Base-by-base conservation (phyloP, 176 grass and related monocot genomes). In the Oryza glaberrima region DNA sequence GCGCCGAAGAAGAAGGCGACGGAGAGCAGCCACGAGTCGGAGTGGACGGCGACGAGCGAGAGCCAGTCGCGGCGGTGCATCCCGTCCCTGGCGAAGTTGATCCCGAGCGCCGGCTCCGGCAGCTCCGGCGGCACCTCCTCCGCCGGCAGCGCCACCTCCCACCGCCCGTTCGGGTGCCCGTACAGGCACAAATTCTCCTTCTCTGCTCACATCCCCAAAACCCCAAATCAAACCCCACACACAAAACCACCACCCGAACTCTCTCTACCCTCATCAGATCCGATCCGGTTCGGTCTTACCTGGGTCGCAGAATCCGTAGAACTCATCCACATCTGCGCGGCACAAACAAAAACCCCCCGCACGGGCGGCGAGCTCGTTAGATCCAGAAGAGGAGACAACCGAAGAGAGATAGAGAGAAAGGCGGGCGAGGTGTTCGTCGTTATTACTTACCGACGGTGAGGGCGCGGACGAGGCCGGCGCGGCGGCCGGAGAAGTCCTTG, bases 111-210 rank as follows among this genome's bases (percentile, higher is more conserved):
- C 56, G 90, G 90, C 60, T 92, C 90, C 23, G 86, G 86, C 56
- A 92, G 69, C 78, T 92, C 86, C 73, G 86, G 90, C 35, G 90
- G 90, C 48, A 92, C 86, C 74, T 92, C 90, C 86, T 92, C 90
- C 38, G 83, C 90, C 16, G 90, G 90, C 14, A 88, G 73, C 72
- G 78, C 65, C 28, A 92, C 90, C 86, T 86, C 86, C 90, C 86
- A 92, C 58, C 67, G 16, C 14, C 86, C 82, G 58, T 78, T 86
- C 4, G 86, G 48, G 67, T 79, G 79, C 7, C 90, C 90, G 74
- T 92, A 92, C 68, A 92, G 73, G 48, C 90, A 92, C 74, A 88
- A 56, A 67, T 92, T 92, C 82, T 92, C 90, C 86, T 92, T 92
- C 65, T 88, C 90, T 92, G 61, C 82, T 20, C 56, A 11, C 11